These are phyloP conservation scores for Penicillium sp. DNA, from an alignment of 2,329 filamentous ascomycete genomes.

Conservation along the genomic window DNA sequence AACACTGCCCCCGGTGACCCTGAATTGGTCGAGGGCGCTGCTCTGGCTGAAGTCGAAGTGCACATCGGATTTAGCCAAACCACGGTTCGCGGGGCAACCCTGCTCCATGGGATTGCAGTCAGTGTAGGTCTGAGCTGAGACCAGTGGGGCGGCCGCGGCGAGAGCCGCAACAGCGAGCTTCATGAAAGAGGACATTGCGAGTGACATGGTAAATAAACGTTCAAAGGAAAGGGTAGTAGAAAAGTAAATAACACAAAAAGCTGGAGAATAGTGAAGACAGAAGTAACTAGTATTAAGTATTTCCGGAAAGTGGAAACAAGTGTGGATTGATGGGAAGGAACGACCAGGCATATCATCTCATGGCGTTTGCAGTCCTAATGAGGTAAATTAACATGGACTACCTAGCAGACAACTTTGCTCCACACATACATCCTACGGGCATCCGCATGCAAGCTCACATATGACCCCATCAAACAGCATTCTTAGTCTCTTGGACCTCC, in stretches of 20 bases:
- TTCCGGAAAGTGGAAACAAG: constrained; percentile 15
- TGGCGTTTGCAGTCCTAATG: too few relatives aligned
- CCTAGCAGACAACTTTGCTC: neutral
- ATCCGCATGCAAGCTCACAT: neutral
- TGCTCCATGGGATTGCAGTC: constrained; percentile 63
- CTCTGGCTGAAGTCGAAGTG: constrained; percentile 46
- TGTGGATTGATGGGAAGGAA: neutral
- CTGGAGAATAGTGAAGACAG: neutral
- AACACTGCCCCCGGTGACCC: constrained; percentile 62
- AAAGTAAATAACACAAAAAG: neutral
- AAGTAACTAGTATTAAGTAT: constrained; percentile 4
- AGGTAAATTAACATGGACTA: too few relatives aligned
- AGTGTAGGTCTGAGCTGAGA: constrained; percentile 67
- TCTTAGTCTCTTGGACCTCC: constrained; percentile 8
- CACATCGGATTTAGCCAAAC: constrained; percentile 52
- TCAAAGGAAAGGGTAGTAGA: neutral
- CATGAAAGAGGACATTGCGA: constrained; percentile 31
- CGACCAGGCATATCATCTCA: too few relatives aligned
- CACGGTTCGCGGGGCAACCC: constrained; percentile 65
- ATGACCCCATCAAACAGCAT: constrained; percentile 5
- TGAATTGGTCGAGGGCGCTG: constrained; percentile 58
- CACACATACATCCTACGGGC: neutral
- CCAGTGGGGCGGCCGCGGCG: constrained; percentile 31
- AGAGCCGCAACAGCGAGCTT: constrained; percentile 32
- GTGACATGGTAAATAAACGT: neutral